phyloP scores from a whole-genome alignment of 1,139 yeast species.

The Saccharomyces hybrid region DNA sequence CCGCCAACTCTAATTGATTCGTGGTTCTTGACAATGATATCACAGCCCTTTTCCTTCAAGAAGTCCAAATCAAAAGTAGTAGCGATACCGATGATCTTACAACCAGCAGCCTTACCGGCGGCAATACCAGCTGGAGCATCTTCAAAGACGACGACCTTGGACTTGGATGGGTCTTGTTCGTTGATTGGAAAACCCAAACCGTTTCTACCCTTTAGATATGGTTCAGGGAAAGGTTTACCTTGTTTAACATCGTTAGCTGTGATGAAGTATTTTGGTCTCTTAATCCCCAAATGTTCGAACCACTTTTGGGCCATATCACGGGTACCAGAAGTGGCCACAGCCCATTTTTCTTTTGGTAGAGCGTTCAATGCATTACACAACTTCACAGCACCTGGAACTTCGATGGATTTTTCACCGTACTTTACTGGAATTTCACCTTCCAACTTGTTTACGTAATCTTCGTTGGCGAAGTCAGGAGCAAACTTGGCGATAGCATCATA shows the following conservation, averaged over 20 bases:
- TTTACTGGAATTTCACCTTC: slow-evolving; percentile 67
- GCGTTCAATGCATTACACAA: slow-evolving; percentile 36
- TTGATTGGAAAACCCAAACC: slow-evolving; percentile 45
- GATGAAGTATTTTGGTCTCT: slow-evolving; percentile 63
- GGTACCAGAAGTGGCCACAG: slow-evolving; percentile 81
- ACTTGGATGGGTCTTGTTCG: slow-evolving; percentile 30
- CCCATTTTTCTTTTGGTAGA: slow-evolving; percentile 52
- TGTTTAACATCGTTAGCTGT: slow-evolving; percentile 69
- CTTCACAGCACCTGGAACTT: slow-evolving; percentile 69
- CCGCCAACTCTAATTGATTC: slow-evolving; percentile 39
- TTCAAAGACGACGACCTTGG: slow-evolving; percentile 60
- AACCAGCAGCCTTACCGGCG: slow-evolving; percentile 82
- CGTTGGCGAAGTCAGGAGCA: slow-evolving; percentile 67
- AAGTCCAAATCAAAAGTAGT: slow-evolving; percentile 66
- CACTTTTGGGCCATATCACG: slow-evolving; percentile 69
- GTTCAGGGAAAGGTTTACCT: slow-evolving; percentile 83
- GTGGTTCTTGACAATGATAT: slow-evolving; percentile 69
- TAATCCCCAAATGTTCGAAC: slow-evolving; percentile 58
- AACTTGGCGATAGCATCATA: slow-evolving; percentile 66
- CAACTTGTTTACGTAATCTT: slow-evolving; percentile 57
- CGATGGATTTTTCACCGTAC: slow-evolving; percentile 62
- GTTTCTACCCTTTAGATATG: slow-evolving; percentile 61
- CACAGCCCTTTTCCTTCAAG: slow-evolving; percentile 70
- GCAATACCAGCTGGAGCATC: slow-evolving; percentile 84
- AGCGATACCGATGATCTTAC: slow-evolving; percentile 74